Evolutionary conservation across 2,329 filamentous ascomycete genomes (phyloP).

Genomic region (Samsoniella hepiali): DNA sequence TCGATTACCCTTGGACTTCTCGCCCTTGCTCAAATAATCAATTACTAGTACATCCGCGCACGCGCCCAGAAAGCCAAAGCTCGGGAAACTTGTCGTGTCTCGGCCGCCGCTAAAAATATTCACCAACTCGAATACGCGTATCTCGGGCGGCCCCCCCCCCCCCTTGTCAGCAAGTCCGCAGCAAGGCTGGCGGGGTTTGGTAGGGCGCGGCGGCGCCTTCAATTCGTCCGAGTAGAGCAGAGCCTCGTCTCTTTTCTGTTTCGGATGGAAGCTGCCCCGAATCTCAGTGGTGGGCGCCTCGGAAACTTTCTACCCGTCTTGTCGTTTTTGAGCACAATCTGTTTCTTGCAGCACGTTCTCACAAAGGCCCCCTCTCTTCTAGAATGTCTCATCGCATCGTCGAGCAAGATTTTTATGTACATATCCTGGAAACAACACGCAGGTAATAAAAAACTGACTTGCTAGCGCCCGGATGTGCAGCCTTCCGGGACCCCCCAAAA

Average conservation of each 20-base stretch:
- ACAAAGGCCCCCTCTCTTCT: not conserved
- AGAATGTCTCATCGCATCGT: slow-evolving; percentile 5
- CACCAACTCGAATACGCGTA: slow-evolving; percentile 3
- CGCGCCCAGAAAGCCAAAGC: too few species aligned
- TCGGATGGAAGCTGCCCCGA: slow-evolving; percentile 9
- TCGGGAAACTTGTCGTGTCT: not conserved
- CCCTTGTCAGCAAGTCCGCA: not conserved
- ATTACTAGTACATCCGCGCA: not conserved
- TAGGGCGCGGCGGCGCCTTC: not conserved
- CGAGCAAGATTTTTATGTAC: too few species aligned
- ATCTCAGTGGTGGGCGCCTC: too few species aligned
- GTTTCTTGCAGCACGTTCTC: too few species aligned
- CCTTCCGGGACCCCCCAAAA: not conserved
- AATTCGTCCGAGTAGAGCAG: slow-evolving; percentile 3
- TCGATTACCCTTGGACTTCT: not conserved
- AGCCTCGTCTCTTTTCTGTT: not conserved
- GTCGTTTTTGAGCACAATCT: too few species aligned
- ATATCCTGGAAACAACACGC: too few species aligned
- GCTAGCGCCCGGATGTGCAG: slow-evolving; percentile 6
- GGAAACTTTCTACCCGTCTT: too few species aligned
- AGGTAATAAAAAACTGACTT: not conserved
- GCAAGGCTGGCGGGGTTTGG: not conserved
- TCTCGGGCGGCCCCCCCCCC: not conserved
- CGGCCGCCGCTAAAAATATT: not conserved
- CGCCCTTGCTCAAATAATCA: not conserved